Percentiles rank a stretch among this genome's conserved stretches.
phyloP scores from a whole-genome alignment of 257 asterid species.

The Primulina huaijiensis region DNA sequence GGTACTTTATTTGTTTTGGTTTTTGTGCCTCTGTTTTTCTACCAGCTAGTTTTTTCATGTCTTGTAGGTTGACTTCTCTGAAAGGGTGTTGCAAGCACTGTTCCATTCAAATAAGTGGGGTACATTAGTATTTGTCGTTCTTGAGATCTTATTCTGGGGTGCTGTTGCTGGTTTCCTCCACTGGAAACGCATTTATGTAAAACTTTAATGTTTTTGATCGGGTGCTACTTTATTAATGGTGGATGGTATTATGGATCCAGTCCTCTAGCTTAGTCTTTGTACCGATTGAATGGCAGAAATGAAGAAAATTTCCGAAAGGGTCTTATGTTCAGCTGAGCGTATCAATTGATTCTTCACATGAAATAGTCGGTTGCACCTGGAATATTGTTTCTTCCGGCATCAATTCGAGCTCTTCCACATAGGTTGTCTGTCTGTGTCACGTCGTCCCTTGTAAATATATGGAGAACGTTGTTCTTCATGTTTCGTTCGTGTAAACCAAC shows the following conservation, averaged over 20 bases:
- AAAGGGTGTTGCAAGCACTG: slow-evolving; percentile 45
- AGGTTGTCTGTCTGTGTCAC: not conserved
- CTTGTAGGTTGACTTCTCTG: slow-evolving; percentile 54
- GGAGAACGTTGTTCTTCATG: not conserved
- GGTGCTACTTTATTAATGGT: not conserved
- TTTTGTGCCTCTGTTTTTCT: not conserved
- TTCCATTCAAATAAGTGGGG: slow-evolving; percentile 69
- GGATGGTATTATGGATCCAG: not conserved
- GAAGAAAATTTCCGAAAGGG: not conserved
- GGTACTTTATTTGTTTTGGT: slow-evolving; percentile 35
- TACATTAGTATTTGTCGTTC: slow-evolving; percentile 58
- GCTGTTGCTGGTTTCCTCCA: slow-evolving; percentile 66
- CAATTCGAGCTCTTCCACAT: not conserved
- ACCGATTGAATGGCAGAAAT: not conserved
- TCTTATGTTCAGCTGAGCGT: not conserved
- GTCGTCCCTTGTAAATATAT: not conserved
- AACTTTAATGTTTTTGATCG: slow-evolving; percentile 33
- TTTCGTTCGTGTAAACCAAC: not conserved
- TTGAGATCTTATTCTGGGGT: slow-evolving; percentile 86
- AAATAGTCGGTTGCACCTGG: not conserved
- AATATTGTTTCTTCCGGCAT: not conserved
- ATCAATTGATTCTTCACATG: not conserved
- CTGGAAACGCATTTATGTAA: slow-evolving; percentile 56
- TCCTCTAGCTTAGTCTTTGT: not conserved
- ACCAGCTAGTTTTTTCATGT: slow-evolving; percentile 9